Conservation (phyloP, 345 rosid species). For the Streptanthus diversifolius region DNA sequence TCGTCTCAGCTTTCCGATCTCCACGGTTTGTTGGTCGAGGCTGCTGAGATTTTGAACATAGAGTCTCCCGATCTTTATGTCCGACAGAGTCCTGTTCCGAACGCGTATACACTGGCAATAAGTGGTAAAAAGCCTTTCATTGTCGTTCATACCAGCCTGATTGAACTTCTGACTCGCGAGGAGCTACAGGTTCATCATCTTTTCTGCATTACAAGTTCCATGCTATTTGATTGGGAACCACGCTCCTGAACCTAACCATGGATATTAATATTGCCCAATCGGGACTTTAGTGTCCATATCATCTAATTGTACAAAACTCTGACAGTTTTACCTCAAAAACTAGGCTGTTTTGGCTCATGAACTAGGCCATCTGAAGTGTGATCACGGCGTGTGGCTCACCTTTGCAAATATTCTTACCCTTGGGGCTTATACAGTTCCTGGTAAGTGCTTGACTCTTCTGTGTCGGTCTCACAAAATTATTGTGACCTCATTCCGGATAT, state of each 20-base stretch:
- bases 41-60: conserved; percentile 67
- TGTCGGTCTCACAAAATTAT: not conserved
- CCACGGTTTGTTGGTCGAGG: conserved; percentile 76
- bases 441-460: conserved; percentile 39
- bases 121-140: conserved; percentile 90
- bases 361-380: conserved; percentile 93
- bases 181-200: conserved; percentile 75
- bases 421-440: conserved; percentile 90
- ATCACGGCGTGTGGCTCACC: conserved; percentile 97
- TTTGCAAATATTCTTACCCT: conserved; percentile 89
- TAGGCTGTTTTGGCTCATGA: conserved; percentile 98
- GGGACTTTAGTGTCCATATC: not conserved
- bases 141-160: conserved; percentile 84
- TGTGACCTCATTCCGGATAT: not conserved
- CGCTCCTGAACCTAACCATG: not conserved
- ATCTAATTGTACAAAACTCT: not conserved
- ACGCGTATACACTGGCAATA: conserved; percentile 86
- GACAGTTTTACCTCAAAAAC: conserved; percentile 18
- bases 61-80: conserved; percentile 90
- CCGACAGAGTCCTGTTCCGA: conserved; percentile 91
- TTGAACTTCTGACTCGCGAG: conserved; percentile 76
- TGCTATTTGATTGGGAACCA: not conserved
- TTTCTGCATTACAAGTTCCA: not conserved
- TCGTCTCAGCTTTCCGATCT: conserved; percentile 75
- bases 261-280: not conserved